Base-by-base conservation (phyloP, 176 grass and related monocot species). In the Puccinellia tenuiflora region DNA sequence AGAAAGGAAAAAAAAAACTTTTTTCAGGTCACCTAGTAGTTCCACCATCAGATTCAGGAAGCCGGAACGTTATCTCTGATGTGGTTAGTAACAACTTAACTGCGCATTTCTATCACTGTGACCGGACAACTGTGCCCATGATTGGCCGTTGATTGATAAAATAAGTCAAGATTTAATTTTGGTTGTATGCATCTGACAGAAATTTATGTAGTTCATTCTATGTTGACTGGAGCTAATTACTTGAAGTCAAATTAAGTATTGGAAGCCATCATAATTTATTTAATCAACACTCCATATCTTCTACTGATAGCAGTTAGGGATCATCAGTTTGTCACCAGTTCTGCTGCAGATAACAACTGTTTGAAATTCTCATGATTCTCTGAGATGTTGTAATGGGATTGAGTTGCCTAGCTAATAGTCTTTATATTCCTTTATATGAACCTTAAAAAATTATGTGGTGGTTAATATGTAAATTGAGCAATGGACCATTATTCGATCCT, bases 1-100 rank as follows among this genome's bases (percentile, higher is more conserved):
- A 65, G 31, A 75, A 40, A 69, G 11, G 38, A 34, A 13, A 15
- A 15, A 45, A 12, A 46, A 53, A 78, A 59, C 28, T 22, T 53
- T 65, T 86, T 86, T 80, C 85, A 86, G 77, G 85, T 65, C 77
- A 79, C 47, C 42, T 81, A 47, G 80, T 81, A 40, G 77, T 81
- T 66, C 85, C 85, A 65, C 24, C 30, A 28, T 75, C 80, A 69
- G 77, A 86, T 65, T 59, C 77, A 66, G 85, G 77, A 81, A 52
- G 45, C 78, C 78, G 46, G 33, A 86, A 75, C 46, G 69, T 86
- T 73, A 38, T 63, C 16, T 80, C 50, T 79, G 76, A 31, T 26
- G 48, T 21, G 57, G 85, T 86, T 45, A 75, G 85, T 75, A 73
- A 66, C 18, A 40, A 33, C 22, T 55, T 45, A 48, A 64, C 9